phyloP scores from a whole-genome alignment of 2,329 filamentous ascomycete genomes.

The Graphilbum ipis-grandicollis region DNA sequence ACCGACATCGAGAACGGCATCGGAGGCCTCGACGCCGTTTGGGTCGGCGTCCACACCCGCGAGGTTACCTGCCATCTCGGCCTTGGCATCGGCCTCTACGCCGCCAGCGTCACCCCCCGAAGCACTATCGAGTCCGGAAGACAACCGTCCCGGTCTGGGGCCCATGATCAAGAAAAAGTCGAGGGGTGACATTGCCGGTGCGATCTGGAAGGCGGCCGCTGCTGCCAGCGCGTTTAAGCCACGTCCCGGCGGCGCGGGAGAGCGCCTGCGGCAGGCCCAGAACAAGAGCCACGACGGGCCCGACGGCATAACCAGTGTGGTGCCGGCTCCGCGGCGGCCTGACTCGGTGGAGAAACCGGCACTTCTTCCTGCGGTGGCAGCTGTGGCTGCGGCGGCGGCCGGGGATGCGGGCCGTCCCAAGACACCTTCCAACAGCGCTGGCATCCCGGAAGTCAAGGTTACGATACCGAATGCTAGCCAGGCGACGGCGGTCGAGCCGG shows the following conservation, averaged over 20 bases:
- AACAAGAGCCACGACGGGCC: constrained; percentile 48
- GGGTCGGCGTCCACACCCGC: no score
- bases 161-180: constrained; percentile 77
- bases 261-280: constrained; percentile 50
- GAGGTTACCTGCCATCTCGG: no score
- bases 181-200: constrained; percentile 54
- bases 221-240: constrained; percentile 66
- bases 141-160: constrained; percentile 56
- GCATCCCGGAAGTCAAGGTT: constrained; percentile 39
- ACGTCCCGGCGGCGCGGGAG: constrained; percentile 69
- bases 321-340: constrained; percentile 54
- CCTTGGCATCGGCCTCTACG: no score
- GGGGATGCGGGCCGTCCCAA: constrained; percentile 17
- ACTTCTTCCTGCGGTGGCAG: no score
- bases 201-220: constrained; percentile 65
- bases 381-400: constrained; percentile 2
- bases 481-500: no score
- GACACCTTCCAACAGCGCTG: constrained; percentile 16
- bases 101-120: constrained; percentile 5
- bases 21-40: no score
- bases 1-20: no score
- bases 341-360: constrained; percentile 18
- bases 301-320: constrained; percentile 78
- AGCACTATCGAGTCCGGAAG: constrained; percentile 13
- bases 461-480: constrained; percentile 28